Evolutionary conservation across 2,329 filamentous ascomycete species (phyloP).

Genomic region (Colletotrichum sp.): DNA sequence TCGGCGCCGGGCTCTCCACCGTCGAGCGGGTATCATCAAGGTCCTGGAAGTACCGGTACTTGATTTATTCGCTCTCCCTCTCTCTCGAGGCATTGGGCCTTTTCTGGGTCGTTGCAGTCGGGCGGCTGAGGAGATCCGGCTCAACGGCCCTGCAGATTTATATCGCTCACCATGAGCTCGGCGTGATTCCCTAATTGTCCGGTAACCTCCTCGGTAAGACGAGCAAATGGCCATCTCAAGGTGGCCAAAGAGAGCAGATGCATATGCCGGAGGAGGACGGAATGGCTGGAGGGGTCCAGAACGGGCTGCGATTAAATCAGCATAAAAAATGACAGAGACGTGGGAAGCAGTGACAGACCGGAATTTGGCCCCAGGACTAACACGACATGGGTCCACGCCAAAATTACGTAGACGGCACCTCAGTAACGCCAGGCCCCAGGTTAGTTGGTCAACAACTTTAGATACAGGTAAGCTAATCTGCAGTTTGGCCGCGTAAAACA

Average conservation of each 20-base stretch:
- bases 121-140: background rate
- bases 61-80: background rate
- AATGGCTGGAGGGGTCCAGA: background rate
- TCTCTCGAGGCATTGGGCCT: background rate
- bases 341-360: background rate
- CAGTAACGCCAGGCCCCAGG: background rate
- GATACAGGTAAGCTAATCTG: background rate
- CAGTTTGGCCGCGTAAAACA: background rate
- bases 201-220: background rate
- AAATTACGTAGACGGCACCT: conserved; percentile 12
- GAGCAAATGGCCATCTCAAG: background rate
- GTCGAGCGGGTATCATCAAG: background rate
- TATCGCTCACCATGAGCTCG: conserved; percentile 11
- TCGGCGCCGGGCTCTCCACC: conserved; percentile 12
- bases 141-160: conserved; percentile 9
- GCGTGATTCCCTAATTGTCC: background rate
- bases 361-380: background rate
- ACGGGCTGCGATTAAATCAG: background rate
- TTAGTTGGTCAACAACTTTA: background rate
- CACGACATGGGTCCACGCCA: background rate
- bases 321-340: background rate
- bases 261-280: background rate
- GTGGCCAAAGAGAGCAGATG: background rate
- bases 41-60: background rate
- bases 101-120: background rate